Conservation (phyloP, 228 moss, liverwort and hornwort species). For the Sphagnum fallax region DNA sequence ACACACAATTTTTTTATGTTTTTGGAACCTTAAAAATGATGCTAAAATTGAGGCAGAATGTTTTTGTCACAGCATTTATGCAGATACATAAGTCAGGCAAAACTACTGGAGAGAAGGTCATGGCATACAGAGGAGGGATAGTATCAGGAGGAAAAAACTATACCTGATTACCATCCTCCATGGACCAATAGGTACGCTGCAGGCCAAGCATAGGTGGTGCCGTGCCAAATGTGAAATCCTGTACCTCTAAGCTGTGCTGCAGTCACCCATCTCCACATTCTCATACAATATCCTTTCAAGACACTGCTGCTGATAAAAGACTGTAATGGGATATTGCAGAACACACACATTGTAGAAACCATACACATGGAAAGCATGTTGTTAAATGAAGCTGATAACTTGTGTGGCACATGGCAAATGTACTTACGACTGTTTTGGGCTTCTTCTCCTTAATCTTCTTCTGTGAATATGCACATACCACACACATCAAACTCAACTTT, state of each 20-base stretch:
- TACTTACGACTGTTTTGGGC: constrained; percentile 84
- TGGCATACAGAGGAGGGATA: not conserved
- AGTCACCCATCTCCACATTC: not conserved
- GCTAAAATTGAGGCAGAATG: not conserved
- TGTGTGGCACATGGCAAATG: not conserved
- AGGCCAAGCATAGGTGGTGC: constrained; percentile 84
- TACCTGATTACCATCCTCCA: constrained; percentile 73
- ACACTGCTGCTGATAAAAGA: not conserved
- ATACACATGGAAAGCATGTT: no score
- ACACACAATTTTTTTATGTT: not conserved
- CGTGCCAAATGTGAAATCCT: constrained; percentile 87
- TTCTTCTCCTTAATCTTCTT: constrained; percentile 82
- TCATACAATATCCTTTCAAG: not conserved
- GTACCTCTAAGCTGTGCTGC: constrained; percentile 89
- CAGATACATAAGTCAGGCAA: not conserved
- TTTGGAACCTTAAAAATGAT: not conserved
- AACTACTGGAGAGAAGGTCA: not conserved
- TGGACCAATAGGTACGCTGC: constrained; percentile 85
- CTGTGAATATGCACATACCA: constrained; percentile 22
- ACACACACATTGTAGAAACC: no score
- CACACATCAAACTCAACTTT: no score
- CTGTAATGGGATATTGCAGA: no score
- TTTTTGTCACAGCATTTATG: no score
- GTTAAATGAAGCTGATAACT: no score
- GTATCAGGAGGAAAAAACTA: constrained; percentile 3